phyloP scores from a whole-genome alignment of 192 early-diverging fungal species.

The Coemansia sp. region DNA sequence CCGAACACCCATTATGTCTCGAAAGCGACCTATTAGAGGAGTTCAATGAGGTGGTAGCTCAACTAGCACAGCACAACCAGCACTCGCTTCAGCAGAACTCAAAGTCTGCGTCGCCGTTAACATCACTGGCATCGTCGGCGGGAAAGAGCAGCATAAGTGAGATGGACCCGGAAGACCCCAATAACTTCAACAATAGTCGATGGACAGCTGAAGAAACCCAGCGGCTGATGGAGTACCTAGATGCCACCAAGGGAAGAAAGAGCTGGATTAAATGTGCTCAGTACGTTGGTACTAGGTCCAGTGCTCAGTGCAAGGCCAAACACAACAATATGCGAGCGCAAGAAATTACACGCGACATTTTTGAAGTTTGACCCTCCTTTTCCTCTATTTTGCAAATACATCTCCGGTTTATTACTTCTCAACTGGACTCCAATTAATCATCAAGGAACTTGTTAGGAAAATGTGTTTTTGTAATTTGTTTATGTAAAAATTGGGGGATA shows the following conservation, averaged over 20 bases:
- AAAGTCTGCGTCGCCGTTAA: too few species aligned
- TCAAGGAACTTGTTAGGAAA: too few species aligned
- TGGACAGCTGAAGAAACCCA: constrained; percentile 23
- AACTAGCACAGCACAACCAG: too few species aligned
- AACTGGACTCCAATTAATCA: too few species aligned
- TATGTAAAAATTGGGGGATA: too few species aligned
- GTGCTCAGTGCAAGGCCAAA: constrained; percentile 38
- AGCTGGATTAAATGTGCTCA: constrained; percentile 6
- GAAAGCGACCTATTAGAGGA: constrained; percentile 5
- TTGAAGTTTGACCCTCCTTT: background rate
- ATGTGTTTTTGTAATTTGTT: too few species aligned
- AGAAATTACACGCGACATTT: constrained; percentile 1
- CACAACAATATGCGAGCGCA: constrained; percentile 33
- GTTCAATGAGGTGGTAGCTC: too few species aligned
- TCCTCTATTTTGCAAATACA: too few species aligned
- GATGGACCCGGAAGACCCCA: constrained; percentile 1
- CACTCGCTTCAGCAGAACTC: too few species aligned
- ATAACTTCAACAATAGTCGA: constrained; percentile 5
- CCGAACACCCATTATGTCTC: constrained; percentile 9
- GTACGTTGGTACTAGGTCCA: constrained; percentile 7
- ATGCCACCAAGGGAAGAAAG: constrained; percentile 1
- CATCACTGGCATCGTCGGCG: too few species aligned
- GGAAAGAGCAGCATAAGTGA: background rate
- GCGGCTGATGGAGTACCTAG: constrained; percentile 11
- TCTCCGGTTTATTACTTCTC: too few species aligned